Evolutionary conservation across 805 yeast species (phyloP).

Genomic region (Yamadazyma insecticola): DNA sequence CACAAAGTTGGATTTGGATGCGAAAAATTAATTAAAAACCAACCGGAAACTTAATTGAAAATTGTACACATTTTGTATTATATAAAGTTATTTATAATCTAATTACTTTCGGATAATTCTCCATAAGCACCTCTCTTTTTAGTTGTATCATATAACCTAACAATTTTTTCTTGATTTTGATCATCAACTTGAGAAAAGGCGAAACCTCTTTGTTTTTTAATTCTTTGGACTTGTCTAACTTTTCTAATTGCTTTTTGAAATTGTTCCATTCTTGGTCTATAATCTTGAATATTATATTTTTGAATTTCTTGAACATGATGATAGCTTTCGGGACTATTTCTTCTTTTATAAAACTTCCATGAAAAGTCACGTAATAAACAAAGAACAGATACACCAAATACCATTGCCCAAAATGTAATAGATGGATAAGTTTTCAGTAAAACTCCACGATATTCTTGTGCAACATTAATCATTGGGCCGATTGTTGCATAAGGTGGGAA

Average conservation of each 20-base stretch:
- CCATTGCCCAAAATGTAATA: constrained; percentile 76
- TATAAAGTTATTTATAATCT: neutral
- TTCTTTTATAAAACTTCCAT: constrained; percentile 93
- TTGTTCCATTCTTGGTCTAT: constrained; percentile 93
- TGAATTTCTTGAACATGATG: constrained; percentile 97
- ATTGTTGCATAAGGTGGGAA: constrained; percentile 83
- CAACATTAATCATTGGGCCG: constrained; percentile 80
- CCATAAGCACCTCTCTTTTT: constrained; percentile 75
- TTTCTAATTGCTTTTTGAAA: constrained; percentile 96
- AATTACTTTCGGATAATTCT: constrained; percentile 24
- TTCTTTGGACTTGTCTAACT: constrained; percentile 96
- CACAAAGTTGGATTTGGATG: too few species aligned
- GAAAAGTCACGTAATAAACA: constrained; percentile 84
- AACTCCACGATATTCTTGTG: constrained; percentile 81
- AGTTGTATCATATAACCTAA: constrained; percentile 94
- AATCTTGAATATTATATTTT: constrained; percentile 88
- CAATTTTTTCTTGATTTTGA: constrained; percentile 87
- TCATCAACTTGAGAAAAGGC: constrained; percentile 92
- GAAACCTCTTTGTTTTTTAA: constrained; percentile 97
- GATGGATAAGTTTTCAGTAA: constrained; percentile 72
- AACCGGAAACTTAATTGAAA: too few species aligned
- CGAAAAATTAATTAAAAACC: too few species aligned
- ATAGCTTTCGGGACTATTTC: constrained; percentile 86
- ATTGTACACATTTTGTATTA: too few species aligned
- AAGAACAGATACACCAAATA: constrained; percentile 67